These are phyloP conservation scores for Podospora pseudopauciseta DNA, from an alignment of 495 filamentous ascomycete species.

Conservation along the genomic window DNA sequence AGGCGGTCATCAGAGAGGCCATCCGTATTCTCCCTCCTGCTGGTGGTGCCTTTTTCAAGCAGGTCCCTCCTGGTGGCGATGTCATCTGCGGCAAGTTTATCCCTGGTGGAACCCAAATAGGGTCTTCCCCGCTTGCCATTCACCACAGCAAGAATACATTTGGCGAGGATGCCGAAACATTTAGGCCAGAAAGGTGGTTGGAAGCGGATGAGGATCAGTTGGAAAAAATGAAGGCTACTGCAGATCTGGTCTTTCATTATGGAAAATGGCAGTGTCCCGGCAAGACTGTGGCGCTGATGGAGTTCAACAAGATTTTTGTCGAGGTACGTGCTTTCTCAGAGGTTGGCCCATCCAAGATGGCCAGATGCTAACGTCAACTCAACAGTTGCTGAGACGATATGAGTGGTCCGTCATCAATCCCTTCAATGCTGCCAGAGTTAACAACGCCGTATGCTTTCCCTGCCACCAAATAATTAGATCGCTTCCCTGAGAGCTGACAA, in stretches of 20 bases:
- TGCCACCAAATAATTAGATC: neutral
- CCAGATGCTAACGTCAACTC: neutral
- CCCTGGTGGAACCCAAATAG: constrained; percentile 47
- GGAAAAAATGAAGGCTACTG: constrained; percentile 33
- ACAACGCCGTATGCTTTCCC: constrained; percentile 3
- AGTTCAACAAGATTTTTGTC: constrained; percentile 51
- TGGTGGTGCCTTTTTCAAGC: constrained; percentile 44
- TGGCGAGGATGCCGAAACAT: constrained; percentile 44
- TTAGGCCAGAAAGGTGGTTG: constrained; percentile 53
- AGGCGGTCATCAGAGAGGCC: constrained; percentile 44
- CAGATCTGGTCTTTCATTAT: constrained; percentile 34
- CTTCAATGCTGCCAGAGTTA: neutral
- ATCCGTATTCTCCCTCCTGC: constrained; percentile 41
- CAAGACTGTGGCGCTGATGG: constrained; percentile 33
- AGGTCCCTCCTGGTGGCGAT: constrained; percentile 48
- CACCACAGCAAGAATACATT: constrained; percentile 29
- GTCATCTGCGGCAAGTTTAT: constrained; percentile 47
- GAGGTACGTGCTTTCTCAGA: constrained; percentile 36
- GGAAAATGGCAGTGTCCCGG: constrained; percentile 41
- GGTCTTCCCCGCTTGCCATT: constrained; percentile 30
- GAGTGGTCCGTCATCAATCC: constrained; percentile 5
- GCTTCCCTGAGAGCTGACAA: neutral
- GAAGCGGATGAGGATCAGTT: constrained; percentile 33
- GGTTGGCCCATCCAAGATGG: neutral
- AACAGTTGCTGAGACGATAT: constrained; percentile 1